Percentiles rank a stretch among this genome's conserved stretches.
Conservation (phyloP, 225 moss, liverwort and hornwort species). For the Polytrichum formosum region DNA sequence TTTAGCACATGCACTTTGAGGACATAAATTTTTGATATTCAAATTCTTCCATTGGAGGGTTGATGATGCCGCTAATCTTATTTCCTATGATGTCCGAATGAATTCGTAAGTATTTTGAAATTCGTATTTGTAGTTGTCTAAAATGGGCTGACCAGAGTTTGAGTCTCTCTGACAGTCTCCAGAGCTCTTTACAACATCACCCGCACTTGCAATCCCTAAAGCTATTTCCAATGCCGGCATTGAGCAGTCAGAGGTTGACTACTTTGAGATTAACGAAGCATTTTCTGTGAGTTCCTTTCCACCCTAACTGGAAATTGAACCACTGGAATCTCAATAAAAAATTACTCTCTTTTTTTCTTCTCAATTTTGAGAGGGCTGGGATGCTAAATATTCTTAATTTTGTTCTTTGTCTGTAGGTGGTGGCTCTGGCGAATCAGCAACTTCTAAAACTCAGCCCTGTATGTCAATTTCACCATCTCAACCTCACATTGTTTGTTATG, state of each 20-base stretch:
- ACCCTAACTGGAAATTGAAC: neutral
- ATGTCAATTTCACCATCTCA: conserved; percentile 13
- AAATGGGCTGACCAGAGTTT: neutral
- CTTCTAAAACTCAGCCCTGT: conserved; percentile 66
- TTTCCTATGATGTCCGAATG: no score
- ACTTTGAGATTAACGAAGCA: conserved; percentile 92
- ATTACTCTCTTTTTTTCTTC: neutral
- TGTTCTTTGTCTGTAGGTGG: conserved; percentile 50
- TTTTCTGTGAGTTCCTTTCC: conserved; percentile 69
- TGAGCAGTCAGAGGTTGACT: conserved; percentile 83
- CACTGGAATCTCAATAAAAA: neutral
- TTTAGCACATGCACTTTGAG: no score
- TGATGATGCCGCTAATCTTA: no score
- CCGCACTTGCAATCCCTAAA: conserved; percentile 91
- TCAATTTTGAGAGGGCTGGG: no score
- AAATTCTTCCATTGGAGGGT: no score
- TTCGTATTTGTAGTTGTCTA: no score
- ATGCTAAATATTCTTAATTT: conserved; percentile 3
- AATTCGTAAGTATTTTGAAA: no score
- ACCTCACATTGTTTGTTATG: no score
- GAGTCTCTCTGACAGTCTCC: conserved; percentile 52
- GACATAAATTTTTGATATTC: no score
- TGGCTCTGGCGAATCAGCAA: conserved; percentile 83
- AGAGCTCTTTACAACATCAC: conserved; percentile 90
- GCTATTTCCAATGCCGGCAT: conserved; percentile 86